phyloP scores from a whole-genome alignment of 2,329 filamentous ascomycete species.

The Fusarium sp. region DNA sequence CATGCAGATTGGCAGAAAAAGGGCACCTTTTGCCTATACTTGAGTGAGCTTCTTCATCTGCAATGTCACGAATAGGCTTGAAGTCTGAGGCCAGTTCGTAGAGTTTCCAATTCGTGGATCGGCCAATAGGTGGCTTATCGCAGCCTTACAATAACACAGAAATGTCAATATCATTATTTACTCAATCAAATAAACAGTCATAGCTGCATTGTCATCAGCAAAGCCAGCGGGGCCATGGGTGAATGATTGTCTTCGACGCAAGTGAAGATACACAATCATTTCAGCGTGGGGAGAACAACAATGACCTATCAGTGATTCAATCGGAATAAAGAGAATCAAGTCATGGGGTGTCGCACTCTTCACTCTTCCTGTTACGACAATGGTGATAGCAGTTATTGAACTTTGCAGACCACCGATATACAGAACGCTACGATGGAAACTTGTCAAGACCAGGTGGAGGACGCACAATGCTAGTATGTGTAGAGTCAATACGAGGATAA shows the following conservation, averaged over 20 bases:
- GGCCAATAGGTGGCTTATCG: neutral
- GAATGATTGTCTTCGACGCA: neutral
- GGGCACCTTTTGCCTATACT: no score
- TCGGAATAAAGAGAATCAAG: neutral
- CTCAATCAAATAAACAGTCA: neutral
- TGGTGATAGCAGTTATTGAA: neutral
- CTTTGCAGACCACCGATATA: neutral
- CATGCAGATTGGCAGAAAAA: no score
- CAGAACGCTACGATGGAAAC: neutral
- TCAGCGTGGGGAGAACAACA: conserved; percentile 1
- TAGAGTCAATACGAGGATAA: neutral
- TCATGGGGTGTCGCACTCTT: neutral
- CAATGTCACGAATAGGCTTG: neutral
- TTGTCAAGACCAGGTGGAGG: neutral
- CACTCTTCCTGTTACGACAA: neutral
- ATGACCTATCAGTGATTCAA: neutral
- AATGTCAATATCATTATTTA: neutral
- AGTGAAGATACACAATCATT: conserved; percentile 12
- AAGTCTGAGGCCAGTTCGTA: neutral
- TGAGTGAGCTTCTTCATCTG: neutral
- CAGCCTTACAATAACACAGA: neutral
- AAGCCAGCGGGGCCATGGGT: neutral
- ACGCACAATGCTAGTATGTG: neutral
- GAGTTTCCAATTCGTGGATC: neutral
- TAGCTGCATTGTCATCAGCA: neutral